Percentiles rank a stretch among this genome's conserved stretches.
Evolutionary conservation across 2,329 filamentous ascomycete species (phyloP).

Genomic region (Trichoderma breve): DNA sequence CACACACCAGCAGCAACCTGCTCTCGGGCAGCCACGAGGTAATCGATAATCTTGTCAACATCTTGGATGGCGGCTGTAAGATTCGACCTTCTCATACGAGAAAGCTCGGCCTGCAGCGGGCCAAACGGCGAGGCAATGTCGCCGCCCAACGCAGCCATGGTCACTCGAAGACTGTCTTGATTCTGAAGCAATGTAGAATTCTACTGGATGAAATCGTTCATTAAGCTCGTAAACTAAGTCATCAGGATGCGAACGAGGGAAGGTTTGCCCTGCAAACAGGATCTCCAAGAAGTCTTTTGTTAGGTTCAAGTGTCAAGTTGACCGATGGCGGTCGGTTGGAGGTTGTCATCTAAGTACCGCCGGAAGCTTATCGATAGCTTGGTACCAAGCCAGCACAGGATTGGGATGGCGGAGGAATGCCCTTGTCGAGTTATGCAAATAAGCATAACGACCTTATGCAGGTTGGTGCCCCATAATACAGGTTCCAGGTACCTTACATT

Average conservation of each 20-base stretch:
- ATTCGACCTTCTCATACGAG: slow-evolving; percentile 66
- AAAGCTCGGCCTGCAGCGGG: slow-evolving; percentile 68
- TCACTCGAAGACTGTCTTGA: slow-evolving; percentile 5
- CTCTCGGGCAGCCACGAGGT: slow-evolving; percentile 71
- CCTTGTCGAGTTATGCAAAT: background rate
- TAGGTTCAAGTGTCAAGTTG: background rate
- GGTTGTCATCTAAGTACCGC: slow-evolving; percentile 7
- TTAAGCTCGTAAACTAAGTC: background rate
- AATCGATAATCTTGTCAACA: slow-evolving; percentile 78
- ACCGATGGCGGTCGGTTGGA: slow-evolving; percentile 4
- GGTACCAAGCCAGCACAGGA: background rate
- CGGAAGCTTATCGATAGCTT: slow-evolving; percentile 13
- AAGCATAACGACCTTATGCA: background rate
- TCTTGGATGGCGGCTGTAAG: slow-evolving; percentile 70
- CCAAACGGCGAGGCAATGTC: slow-evolving; percentile 46
- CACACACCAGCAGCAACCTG: slow-evolving; percentile 66
- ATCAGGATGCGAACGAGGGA: background rate
- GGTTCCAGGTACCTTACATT: background rate
- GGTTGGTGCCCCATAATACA: background rate
- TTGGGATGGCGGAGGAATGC: background rate
- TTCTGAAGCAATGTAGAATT: background rate
- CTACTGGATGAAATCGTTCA: background rate
- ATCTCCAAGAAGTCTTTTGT: slow-evolving; percentile 3
- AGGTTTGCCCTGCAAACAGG: background rate
- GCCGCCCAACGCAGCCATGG: slow-evolving; percentile 37